A percentile compares a stretch with the other conserved stretches of the same genome.
phyloP scores from a whole-genome alignment of 352 stramenopile species.

The Halophytophthora batemanensis region DNA sequence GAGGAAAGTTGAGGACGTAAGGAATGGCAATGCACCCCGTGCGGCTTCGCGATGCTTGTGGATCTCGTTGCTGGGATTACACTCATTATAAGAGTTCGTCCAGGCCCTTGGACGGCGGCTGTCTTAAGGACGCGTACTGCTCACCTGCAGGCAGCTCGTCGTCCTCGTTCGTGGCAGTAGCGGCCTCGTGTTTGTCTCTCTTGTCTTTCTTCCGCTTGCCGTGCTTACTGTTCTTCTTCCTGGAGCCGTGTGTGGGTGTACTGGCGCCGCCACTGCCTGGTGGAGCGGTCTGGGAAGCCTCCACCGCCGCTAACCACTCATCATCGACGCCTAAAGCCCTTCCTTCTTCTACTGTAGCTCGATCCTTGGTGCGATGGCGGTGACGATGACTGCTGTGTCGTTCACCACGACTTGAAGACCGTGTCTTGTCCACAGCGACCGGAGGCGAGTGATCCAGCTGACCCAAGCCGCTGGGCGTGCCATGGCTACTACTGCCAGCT shows the following conservation, averaged over 20 bases:
- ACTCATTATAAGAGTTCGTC: too few species aligned
- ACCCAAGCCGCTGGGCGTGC: constrained; percentile 21
- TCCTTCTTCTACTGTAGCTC: constrained; percentile 28
- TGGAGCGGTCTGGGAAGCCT: not conserved
- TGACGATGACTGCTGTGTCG: constrained; percentile 22
- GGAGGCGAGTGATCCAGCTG: constrained; percentile 41
- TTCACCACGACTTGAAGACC: constrained; percentile 22
- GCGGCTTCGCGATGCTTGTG: too few species aligned
- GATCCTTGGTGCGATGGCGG: constrained; percentile 26
- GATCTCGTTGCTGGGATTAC: too few species aligned
- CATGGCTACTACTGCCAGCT: constrained; percentile 13
- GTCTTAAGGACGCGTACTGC: constrained; percentile 20
- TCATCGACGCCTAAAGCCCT: not conserved
- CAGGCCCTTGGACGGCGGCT: constrained; percentile 4
- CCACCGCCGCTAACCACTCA: constrained; percentile 22
- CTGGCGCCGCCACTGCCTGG: constrained; percentile 1
- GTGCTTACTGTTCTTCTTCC: constrained; percentile 44
- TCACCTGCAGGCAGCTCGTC: constrained; percentile 5
- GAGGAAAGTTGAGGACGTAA: too few species aligned
- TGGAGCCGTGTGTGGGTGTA: constrained; percentile 12
- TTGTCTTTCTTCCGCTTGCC: constrained; percentile 62
- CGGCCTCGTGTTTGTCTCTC: constrained; percentile 24
- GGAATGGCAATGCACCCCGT: too few species aligned
- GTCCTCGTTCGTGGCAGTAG: constrained; percentile 3
- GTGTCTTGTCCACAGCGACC: constrained; percentile 8